phyloP scores from a whole-genome alignment of 441 rosid genomes.

The Manihot esculenta region DNA sequence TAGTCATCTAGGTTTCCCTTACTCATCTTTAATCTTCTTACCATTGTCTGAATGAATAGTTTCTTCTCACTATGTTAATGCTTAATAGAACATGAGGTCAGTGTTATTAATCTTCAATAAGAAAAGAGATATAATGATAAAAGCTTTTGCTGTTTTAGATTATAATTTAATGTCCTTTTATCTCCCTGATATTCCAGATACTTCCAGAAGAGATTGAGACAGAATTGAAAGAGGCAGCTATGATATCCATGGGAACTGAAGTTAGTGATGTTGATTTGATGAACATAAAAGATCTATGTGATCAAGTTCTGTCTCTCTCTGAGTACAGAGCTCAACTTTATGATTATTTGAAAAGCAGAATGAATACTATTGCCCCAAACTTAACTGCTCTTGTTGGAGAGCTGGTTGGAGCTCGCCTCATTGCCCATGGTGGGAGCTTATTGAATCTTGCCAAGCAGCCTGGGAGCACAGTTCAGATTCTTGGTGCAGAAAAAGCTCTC shows the following conservation, averaged over 20 bases:
- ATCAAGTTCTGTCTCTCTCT: constrained; percentile 80
- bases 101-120: background rate
- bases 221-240: constrained; percentile 65
- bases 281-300: constrained; percentile 77
- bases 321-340: constrained; percentile 94
- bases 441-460: too few species aligned
- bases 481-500: constrained; percentile 32
- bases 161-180: background rate
- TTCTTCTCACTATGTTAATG: background rate
- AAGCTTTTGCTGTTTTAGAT: background rate
- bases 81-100: background rate
- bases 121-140: constrained; percentile 29
- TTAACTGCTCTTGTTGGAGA: constrained; percentile 89
- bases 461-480: too few species aligned
- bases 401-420: constrained; percentile 76
- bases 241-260: constrained; percentile 68
- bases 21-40: background rate
- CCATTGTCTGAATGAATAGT: background rate
- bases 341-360: constrained; percentile 83
- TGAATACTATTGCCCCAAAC: constrained; percentile 90
- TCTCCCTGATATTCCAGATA: constrained; percentile 35
- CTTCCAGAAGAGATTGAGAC: constrained; percentile 74
- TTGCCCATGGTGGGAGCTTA: too few species aligned
- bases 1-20: background rate
- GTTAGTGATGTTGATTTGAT: constrained; percentile 73